phyloP scores from a whole-genome alignment of 257 asterid species.

The Mentha longifolia region DNA sequence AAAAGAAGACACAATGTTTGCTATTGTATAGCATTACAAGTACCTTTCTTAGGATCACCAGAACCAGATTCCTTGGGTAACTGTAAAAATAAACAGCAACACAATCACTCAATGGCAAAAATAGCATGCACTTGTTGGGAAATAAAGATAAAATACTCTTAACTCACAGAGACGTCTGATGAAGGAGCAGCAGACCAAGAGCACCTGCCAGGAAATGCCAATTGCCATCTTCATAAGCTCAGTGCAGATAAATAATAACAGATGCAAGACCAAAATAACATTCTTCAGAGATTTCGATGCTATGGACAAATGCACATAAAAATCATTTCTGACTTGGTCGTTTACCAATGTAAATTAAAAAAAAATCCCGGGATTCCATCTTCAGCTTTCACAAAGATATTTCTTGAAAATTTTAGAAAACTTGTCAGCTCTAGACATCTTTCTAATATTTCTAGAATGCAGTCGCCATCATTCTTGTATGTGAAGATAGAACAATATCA shows the following conservation, averaged over 20 bases:
- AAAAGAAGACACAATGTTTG: conserved; percentile 23
- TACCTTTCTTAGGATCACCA: conserved; percentile 60
- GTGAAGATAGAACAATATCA: background rate
- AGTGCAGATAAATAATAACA: conserved; percentile 9
- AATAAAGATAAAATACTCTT: conserved; percentile 8
- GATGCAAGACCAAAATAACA: conserved; percentile 15
- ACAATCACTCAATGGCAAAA: background rate
- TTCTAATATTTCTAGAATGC: background rate
- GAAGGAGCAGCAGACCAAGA: conserved; percentile 76
- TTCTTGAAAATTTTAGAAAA: background rate
- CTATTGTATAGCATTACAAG: conserved; percentile 2
- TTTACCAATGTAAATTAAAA: background rate
- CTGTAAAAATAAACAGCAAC: conserved; percentile 35
- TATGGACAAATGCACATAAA: background rate
- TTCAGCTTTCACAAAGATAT: conserved; percentile 2
- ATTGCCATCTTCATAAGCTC: conserved; percentile 23
- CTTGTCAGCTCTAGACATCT: background rate
- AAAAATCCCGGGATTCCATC: conserved; percentile 9
- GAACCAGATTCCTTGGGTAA: conserved; percentile 50
- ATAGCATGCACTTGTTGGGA: background rate
- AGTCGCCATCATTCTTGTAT: conserved; percentile 21
- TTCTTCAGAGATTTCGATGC: conserved; percentile 3
- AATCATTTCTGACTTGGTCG: background rate
- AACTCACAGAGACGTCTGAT: conserved; percentile 59
- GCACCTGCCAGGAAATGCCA: conserved; percentile 55